Base-by-base conservation (phyloP, 1,139 yeast species). In the Nakaseomyces delphensis region DNA sequence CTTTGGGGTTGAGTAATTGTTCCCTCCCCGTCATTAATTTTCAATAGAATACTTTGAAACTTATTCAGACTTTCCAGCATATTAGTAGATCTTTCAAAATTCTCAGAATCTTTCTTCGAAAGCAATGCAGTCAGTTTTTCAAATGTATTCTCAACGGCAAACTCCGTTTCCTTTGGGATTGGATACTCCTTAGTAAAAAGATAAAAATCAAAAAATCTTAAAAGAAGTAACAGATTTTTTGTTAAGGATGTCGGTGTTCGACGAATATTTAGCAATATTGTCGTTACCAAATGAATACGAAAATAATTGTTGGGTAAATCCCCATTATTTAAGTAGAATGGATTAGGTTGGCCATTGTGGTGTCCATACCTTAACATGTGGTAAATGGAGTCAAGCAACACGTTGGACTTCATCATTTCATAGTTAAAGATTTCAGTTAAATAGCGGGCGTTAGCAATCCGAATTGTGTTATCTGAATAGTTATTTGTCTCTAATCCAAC, bases 281-380 rank as follows among this genome's bases (percentile, higher is more conserved):
- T 58, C 21, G 73, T 59, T 10, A 74, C 62, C 54, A 87, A 61
- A 38, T 79, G 77, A 24, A 86, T 67, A 47, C 95, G 70, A 60
- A 86, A 85, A 55, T 79, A 83, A 52, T 84, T 80, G 53, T 77
- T 73, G 0, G 81, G 79, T 9, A 67, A 66, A 62, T 87, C 96
- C 18, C 72, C 43, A 14, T 69, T 69, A 16, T 68, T 63, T 4
- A 50, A 38, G 13, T 45, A 40, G 19, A 44, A 46, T 0, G 79
- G 79, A 15, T 66, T 65, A 1, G 93, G 89, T 47, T 71, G 74
- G 43, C 77, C 79, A 44, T 71, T 69, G 0, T 76, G 73, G 63
- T 85, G 82, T 0, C 95, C 96, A 59, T 67, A 75, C 29, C 80
- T 76, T 3, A 86, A 46, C 11, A 84, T 69, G 48, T 71, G 71